Percentiles rank a stretch among this genome's conserved stretches.
phyloP scores from a whole-genome alignment of 257 asterid genomes.

The Osmanthus fragrans region DNA sequence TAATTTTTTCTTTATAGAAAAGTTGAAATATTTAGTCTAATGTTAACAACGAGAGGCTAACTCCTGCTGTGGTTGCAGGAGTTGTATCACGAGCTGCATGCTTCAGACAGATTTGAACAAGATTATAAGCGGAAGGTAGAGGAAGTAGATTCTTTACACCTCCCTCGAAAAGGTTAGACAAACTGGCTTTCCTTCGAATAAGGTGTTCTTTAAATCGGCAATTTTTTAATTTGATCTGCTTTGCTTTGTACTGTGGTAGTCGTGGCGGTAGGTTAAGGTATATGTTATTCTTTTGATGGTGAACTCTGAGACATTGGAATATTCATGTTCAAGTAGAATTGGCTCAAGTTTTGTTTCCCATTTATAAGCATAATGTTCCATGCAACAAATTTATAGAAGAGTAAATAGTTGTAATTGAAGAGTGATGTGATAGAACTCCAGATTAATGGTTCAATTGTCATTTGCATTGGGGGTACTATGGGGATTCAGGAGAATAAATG shows the following conservation, averaged over 20 bases:
- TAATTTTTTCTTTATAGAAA: constrained; percentile 9
- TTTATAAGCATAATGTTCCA: background rate
- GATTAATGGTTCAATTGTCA: too few relatives aligned
- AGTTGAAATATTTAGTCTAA: constrained; percentile 8
- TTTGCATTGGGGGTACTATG: too few relatives aligned
- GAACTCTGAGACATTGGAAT: background rate
- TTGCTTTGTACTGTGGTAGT: background rate
- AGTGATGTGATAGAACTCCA: background rate
- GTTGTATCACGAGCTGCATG: constrained; percentile 87
- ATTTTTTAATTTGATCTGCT: constrained; percentile 4
- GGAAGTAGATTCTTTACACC: constrained; percentile 85
- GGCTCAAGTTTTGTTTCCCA: background rate
- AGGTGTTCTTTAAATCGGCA: constrained; percentile 8
- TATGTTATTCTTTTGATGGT: background rate
- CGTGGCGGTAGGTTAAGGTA: background rate
- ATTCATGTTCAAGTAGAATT: background rate
- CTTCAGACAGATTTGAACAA: constrained; percentile 88
- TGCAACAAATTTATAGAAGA: background rate
- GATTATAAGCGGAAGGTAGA: constrained; percentile 88
- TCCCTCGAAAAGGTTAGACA: constrained; percentile 82
- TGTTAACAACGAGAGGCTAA: constrained; percentile 22
- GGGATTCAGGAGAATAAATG: too few relatives aligned
- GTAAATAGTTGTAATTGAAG: background rate
- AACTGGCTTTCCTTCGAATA: constrained; percentile 9
- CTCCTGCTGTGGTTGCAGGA: constrained; percentile 60